Base-by-base conservation (phyloP, 495 filamentous ascomycete species). In the Aspergillus nidulans region DNA sequence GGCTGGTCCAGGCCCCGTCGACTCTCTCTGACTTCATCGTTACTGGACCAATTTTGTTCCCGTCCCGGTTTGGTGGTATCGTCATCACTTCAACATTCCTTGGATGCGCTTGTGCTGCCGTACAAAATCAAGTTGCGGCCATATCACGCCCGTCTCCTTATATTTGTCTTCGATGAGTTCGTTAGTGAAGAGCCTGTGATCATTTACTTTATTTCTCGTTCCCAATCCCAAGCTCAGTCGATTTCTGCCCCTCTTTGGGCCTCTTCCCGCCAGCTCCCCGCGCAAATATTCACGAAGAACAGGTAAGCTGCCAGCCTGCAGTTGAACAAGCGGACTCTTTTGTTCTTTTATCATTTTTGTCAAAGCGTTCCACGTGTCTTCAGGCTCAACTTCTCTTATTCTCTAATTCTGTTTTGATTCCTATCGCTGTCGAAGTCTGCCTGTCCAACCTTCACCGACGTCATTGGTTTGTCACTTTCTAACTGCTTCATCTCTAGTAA, bases 151-250 rank as follows among this genome's bases (percentile, higher is more conserved):
- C 21, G 15, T 36, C 25, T 43, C 41, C 52, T 34, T 19, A 47
- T 54, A 46, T 39, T 54, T 38, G 32, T n/a, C 41, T 34, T 34
- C 45, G 56, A 65, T 65, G 63, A 60, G 42, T 54, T 62, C 59
- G 63, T 56, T 65, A 65, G 50, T 65, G 62, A 64, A 49, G 62
- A 62, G 52, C 56, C 42, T 39, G 21, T 53, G 38, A 49, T 34
- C 30, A 12, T 12, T 34, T 26, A 38, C 54, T 39, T 41, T 49
- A 26, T 43, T 58, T 34, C 38, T 53, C 47, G 30, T 36, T 47
- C 20, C 25, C n/a, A 36, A 49, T 42, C 38, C 40, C 51, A 55
- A 40, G 26, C 54, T 52, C 52, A 41, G 23, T 53, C 53, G 49
- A n/a, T n/a, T 44, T 43, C 23, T 28, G 13, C 42, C 52, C 43